Evolutionary conservation across 1,284 basidiomycete species (phyloP), one percentile per base, ranked within the genome.

Genomic region (Pulveroboletus sp.): DNA sequence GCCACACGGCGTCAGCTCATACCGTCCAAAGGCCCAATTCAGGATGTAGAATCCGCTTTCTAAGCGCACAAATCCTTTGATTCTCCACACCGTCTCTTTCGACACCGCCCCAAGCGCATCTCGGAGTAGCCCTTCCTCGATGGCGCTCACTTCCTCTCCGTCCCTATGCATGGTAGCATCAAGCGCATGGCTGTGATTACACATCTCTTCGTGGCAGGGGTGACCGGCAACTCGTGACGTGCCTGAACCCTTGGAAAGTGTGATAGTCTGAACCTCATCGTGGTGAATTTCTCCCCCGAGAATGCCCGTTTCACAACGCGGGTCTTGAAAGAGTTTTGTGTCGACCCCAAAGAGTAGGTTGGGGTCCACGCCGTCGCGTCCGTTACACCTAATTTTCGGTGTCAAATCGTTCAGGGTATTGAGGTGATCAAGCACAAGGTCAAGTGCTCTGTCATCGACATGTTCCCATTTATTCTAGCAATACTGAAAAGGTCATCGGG

Each of bases 21-120:
- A 86, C 48, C 92, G 81, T 20, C 91, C 91, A 73, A 96, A 96
- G 7, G 94, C 93, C 90, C 91, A 96, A 70, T 96, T 96, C 59
- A 96, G 70, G 59, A 95, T 91, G 64, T 81, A 71, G 43, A 77
- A 72, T 24, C 77, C 78, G 20, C 70, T 71, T 14, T 67, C 66
- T n/a, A 91, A 69, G 35, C 79, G 79, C 26, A 94, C 79, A 65
- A 93, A 92, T 15, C 94, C 92, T 68, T 96, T 96, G 39, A 92
- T 84, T 43, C 91, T 77, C 84, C 89, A 93, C 10, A 91, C 75
- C 5, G 75, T 75, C 66, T 90, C 89, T 61, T 86, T 87, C 14
- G 85, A 81, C 9, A 95, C 72, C 25, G 71, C 70, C 2, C 63
- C 66, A 1, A 94, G 78, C 7, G 82, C 82, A 12, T 68, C 65